A percentile compares a stretch with the other conserved stretches of the same genome.
These are phyloP conservation scores for Erodium texanum DNA, from an alignment of 441 rosid species.

Conservation along the genomic window DNA sequence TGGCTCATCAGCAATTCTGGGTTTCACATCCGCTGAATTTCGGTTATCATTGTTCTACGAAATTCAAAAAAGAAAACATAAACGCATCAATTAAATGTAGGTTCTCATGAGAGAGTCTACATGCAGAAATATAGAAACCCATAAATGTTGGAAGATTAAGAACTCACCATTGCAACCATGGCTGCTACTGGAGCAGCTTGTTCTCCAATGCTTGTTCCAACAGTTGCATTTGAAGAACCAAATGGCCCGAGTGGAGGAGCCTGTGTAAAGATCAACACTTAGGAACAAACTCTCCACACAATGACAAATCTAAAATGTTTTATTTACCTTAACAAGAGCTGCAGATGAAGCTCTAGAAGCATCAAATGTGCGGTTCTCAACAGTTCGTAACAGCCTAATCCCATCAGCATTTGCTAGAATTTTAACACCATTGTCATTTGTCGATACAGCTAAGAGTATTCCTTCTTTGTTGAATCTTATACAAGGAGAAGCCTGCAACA, in stretches of 20 bases:
- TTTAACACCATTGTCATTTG: conserved; percentile 62
- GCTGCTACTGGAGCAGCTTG: conserved; percentile 44
- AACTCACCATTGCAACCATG: conserved; percentile 52
- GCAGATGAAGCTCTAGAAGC: conserved; percentile 50
- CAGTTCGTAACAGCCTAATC: conserved; percentile 45
- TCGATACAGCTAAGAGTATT: conserved; percentile 62
- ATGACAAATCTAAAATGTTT: conserved; percentile 8
- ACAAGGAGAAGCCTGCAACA: conserved; percentile 65
- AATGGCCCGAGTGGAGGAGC: conserved; percentile 41
- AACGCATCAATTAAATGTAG: conserved; percentile 2
- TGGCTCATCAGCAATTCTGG: conserved; percentile 57
- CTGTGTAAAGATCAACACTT: conserved; percentile 28
- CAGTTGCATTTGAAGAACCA: conserved; percentile 38
- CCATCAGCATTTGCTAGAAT: conserved; percentile 74
- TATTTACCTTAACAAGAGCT: conserved; percentile 59
- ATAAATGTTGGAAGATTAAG: neutral
- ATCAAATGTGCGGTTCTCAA: conserved; percentile 59
- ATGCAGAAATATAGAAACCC: no score
- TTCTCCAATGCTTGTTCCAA: conserved; percentile 47
- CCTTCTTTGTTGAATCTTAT: conserved; percentile 78
- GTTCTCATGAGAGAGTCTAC: no score
- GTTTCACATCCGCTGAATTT: conserved; percentile 53
- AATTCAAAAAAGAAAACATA: conserved; percentile 18
- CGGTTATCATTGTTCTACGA: conserved; percentile 48
- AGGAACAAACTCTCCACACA: conserved; percentile 9